These are phyloP conservation scores for Pholiota microspora DNA, from an alignment of 768 basidiomycete species.

Conservation along the genomic window DNA sequence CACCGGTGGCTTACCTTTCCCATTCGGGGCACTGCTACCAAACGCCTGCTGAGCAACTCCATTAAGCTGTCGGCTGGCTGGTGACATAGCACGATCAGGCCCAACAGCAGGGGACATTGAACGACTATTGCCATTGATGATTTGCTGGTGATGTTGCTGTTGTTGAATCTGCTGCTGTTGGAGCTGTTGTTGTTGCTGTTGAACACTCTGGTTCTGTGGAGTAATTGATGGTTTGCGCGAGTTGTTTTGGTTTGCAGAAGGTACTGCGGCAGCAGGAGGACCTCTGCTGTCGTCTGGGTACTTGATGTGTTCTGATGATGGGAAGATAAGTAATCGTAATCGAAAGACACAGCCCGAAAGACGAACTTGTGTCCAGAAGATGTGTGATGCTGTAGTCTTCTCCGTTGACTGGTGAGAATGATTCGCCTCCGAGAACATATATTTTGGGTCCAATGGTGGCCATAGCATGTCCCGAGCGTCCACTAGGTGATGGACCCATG, in stretches of 20 bases:
- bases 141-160: constrained; percentile 19
- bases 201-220: constrained; percentile 27
- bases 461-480: constrained; percentile 98
- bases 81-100: constrained; percentile 66
- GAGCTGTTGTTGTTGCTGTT: constrained; percentile 17
- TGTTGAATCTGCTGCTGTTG: constrained; percentile 7
- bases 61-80: constrained; percentile 47
- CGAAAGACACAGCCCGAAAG: not conserved
- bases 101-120: constrained; percentile 70
- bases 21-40: constrained; percentile 30
- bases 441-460: constrained; percentile 86
- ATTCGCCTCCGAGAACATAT: constrained; percentile 94
- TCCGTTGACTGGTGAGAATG: constrained; percentile 63
- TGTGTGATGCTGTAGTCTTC: constrained; percentile 87
- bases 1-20: constrained; percentile 50
- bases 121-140: constrained; percentile 40
- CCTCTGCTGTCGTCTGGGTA: constrained; percentile 68
- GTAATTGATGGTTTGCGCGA: constrained; percentile 51
- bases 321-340: constrained; percentile 5
- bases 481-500: constrained; percentile 94
- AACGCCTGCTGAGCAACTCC: constrained; percentile 33
- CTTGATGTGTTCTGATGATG: constrained; percentile 78
- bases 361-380: constrained; percentile 92
- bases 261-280: constrained; percentile 23
- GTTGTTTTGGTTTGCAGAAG: constrained; percentile 31